Percentiles rank a stretch among this genome's conserved stretches.
phyloP scores from a whole-genome alignment of 1,284 basidiomycete genomes.

The Chiua sp. region DNA sequence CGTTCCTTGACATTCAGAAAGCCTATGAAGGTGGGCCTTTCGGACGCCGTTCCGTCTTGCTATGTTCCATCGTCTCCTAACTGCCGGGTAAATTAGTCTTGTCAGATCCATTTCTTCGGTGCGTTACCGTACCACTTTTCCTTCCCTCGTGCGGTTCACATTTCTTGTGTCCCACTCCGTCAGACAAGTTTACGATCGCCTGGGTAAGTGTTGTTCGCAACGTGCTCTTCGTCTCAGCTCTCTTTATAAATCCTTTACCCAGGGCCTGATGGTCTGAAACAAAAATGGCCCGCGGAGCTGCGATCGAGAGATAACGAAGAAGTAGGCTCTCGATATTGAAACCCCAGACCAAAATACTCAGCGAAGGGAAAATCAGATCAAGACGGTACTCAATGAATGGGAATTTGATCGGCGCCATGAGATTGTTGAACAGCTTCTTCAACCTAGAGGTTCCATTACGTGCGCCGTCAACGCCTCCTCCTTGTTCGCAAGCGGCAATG shows the following conservation, averaged over 20 bases:
- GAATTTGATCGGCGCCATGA: conserved; percentile 48
- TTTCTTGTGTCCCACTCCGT: conserved; percentile 7
- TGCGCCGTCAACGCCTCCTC: conserved; percentile 55
- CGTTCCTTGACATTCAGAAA: conserved; percentile 78
- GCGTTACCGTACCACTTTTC: conserved; percentile 26
- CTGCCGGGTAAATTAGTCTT: conserved; percentile 53
- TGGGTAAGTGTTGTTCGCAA: conserved; percentile 52
- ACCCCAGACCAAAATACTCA: conserved; percentile 25
- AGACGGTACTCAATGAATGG: conserved; percentile 49
- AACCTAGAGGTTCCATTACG: conserved; percentile 51
- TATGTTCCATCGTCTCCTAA: conserved; percentile 12
- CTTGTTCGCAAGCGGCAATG: conserved; percentile 44
- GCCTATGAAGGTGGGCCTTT: conserved; percentile 70
- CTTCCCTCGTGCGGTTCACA: conserved; percentile 13
- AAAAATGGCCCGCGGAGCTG: conserved; percentile 47
- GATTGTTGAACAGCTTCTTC: conserved; percentile 51
- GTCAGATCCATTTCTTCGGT: conserved; percentile 77
- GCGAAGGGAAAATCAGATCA: conserved; percentile 45
- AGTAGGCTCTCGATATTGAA: conserved; percentile 43
- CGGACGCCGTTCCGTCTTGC: conserved; percentile 8
- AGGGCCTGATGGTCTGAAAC: conserved; percentile 60
- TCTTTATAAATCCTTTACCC: conserved; percentile 17
- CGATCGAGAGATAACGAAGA: conserved; percentile 55
- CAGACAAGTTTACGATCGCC: conserved; percentile 75
- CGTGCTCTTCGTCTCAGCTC: conserved; percentile 3